Evolutionary conservation across 345 rosid genomes (phyloP).

Genomic region (Stellera chamaejasme): DNA sequence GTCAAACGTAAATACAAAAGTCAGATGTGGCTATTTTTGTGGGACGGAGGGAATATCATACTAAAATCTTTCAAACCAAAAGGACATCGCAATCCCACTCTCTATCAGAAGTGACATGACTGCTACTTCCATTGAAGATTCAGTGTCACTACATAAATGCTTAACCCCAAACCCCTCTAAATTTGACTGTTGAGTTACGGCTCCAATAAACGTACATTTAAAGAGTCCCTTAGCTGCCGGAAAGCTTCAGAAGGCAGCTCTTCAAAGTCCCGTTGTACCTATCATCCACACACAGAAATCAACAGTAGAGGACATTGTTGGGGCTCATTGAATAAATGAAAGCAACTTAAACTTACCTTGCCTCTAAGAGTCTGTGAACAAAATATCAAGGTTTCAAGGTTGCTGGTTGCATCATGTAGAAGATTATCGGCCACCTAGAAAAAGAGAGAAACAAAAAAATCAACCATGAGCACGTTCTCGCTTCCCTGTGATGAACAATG

Average conservation of each 20-base stretch:
- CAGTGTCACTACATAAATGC: neutral
- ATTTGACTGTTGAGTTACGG: slow-evolving; percentile 1
- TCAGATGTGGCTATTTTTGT: no score
- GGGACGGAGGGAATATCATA: no score
- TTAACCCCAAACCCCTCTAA: slow-evolving; percentile 3
- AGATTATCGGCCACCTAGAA: slow-evolving; percentile 94
- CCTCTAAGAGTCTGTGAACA: slow-evolving; percentile 99
- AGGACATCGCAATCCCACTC: no score
- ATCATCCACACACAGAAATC: slow-evolving; percentile 14
- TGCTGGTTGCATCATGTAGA: slow-evolving; percentile 95
- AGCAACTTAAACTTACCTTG: slow-evolving; percentile 60
- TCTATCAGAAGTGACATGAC: no score
- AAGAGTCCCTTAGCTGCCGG: slow-evolving; percentile 65
- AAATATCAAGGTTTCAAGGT: slow-evolving; percentile 91
- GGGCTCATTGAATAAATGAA: slow-evolving; percentile 5
- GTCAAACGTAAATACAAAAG: no score
- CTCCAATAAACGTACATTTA: slow-evolving; percentile 48
- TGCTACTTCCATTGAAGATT: no score
- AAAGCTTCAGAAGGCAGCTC: slow-evolving; percentile 97
- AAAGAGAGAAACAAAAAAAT: slow-evolving; percentile 3
- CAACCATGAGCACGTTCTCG: no score
- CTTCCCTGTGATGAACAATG: neutral
- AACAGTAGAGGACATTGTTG: slow-evolving; percentile 1
- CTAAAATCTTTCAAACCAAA: no score
- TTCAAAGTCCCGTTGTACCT: slow-evolving; percentile 98